Conservation (phyloP, 108 stramenopile species). For the Schizochytrium sp. region DNA sequence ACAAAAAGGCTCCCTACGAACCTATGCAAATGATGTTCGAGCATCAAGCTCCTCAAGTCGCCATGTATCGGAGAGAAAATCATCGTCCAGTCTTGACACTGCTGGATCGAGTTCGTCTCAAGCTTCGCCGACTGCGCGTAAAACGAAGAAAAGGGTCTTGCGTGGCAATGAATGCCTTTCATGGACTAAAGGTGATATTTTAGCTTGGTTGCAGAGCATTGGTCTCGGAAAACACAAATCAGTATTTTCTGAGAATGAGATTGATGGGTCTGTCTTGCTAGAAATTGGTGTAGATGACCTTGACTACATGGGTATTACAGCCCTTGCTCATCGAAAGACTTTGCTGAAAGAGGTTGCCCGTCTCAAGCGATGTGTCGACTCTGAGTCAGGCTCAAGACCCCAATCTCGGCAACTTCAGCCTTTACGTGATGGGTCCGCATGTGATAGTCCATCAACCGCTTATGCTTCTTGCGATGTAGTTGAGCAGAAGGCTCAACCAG, state of each 20-base stretch:
- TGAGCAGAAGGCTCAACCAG: background rate
- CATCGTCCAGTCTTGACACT: background rate
- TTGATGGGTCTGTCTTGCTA: slow-evolving; percentile 45
- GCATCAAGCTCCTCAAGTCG: background rate
- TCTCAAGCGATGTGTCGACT: slow-evolving; percentile 19
- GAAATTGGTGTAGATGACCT: slow-evolving; percentile 52
- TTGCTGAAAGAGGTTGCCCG: slow-evolving; percentile 2
- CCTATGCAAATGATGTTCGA: slow-evolving; percentile 12
- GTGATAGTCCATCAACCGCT: background rate
- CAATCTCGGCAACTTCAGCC: background rate
- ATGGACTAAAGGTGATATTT: background rate
- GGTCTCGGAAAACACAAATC: background rate
- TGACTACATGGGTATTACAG: slow-evolving; percentile 31
- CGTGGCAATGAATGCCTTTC: background rate
- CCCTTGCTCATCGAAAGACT: background rate
- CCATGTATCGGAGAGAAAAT: background rate
- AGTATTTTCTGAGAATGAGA: slow-evolving; percentile 39
- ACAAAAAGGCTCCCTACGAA: slow-evolving; percentile 1
- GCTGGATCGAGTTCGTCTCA: background rate
- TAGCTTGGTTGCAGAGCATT: background rate
- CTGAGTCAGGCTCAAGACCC: background rate
- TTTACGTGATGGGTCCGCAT: background rate
- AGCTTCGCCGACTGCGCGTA: background rate
- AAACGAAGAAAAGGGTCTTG: background rate
- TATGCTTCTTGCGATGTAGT: background rate